Evolutionary conservation across 2,329 filamentous ascomycete genomes (phyloP).

Genomic region (Thelonectria olida): DNA sequence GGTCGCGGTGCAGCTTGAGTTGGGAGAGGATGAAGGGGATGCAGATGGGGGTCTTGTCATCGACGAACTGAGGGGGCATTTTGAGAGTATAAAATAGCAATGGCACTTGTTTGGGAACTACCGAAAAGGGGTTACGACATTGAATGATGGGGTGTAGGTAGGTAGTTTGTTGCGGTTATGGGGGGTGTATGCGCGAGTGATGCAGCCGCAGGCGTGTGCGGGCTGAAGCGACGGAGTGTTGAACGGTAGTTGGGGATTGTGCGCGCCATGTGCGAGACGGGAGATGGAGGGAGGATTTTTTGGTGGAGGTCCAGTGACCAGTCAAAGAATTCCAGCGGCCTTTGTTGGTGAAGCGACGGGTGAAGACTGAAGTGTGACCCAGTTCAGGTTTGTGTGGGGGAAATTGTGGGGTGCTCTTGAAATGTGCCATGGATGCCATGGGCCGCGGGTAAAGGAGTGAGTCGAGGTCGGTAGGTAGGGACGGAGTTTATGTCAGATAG

Average conservation of each 20-base stretch:
- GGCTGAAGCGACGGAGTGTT: not conserved
- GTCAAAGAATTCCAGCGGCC: too few species aligned
- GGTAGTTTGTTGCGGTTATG: not conserved
- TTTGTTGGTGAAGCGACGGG: not conserved
- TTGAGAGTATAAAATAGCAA: conserved; percentile 10
- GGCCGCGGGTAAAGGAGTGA: conserved; percentile 15
- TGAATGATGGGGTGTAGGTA: conserved; percentile 7
- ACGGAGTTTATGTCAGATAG: conserved; percentile 2
- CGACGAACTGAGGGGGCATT: conserved; percentile 60
- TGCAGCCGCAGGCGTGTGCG: conserved; percentile 4
- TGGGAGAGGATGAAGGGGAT: conserved; percentile 78
- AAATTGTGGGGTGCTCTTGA: conserved; percentile 24
- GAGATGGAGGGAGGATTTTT: too few species aligned
- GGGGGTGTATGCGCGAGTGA: not conserved
- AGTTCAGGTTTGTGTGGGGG: conserved; percentile 19
- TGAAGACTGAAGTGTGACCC: not conserved
- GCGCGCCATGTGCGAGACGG: too few species aligned
- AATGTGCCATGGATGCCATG: conserved; percentile 1
- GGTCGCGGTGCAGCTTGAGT: conserved; percentile 59
- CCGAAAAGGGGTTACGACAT: conserved; percentile 5
- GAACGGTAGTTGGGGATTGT: too few species aligned
- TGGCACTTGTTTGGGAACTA: not conserved
- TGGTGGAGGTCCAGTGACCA: not conserved
- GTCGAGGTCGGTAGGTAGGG: conserved; percentile 9
- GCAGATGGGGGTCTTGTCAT: conserved; percentile 82